These are phyloP conservation scores for Amaranthus tricolor DNA, from an alignment of 179 eudicot genomes.

Conservation along the genomic window DNA sequence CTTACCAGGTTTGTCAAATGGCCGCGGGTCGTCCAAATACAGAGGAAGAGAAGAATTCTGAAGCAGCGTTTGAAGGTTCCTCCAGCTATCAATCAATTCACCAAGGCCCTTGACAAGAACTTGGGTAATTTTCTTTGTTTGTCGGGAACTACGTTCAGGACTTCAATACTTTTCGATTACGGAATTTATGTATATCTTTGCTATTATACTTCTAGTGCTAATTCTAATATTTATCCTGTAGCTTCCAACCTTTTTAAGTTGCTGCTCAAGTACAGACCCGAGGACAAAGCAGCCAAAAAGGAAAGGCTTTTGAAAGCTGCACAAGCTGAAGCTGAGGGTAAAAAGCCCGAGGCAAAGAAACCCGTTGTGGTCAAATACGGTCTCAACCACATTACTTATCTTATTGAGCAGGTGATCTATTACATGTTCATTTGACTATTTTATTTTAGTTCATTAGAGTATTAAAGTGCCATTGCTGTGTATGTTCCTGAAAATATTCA, in stretches of 20 bases:
- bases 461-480: neutral
- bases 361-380: constrained; percentile 96
- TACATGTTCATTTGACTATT: too few relatives aligned
- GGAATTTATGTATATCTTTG: neutral
- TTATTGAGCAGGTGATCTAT: constrained; percentile 71
- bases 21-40: constrained; percentile 74
- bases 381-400: constrained; percentile 84
- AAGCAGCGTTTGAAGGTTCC: constrained; percentile 90
- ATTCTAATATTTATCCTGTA: neutral
- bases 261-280: constrained; percentile 90
- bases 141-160: neutral
- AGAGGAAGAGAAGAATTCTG: constrained; percentile 72
- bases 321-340: constrained; percentile 93
- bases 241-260: constrained; percentile 70
- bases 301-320: constrained; percentile 84
- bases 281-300: constrained; percentile 84
- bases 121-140: constrained; percentile 37
- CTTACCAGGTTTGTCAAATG: constrained; percentile 70
- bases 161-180: neutral
- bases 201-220: neutral
- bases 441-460: too few relatives aligned
- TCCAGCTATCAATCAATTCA: constrained; percentile 75
- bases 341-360: constrained; percentile 69
- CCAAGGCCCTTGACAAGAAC: constrained; percentile 79
- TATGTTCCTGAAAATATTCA: constrained; percentile 19